Conservation (phyloP, 148 eudicot species). For the Camellia sinensis region DNA sequence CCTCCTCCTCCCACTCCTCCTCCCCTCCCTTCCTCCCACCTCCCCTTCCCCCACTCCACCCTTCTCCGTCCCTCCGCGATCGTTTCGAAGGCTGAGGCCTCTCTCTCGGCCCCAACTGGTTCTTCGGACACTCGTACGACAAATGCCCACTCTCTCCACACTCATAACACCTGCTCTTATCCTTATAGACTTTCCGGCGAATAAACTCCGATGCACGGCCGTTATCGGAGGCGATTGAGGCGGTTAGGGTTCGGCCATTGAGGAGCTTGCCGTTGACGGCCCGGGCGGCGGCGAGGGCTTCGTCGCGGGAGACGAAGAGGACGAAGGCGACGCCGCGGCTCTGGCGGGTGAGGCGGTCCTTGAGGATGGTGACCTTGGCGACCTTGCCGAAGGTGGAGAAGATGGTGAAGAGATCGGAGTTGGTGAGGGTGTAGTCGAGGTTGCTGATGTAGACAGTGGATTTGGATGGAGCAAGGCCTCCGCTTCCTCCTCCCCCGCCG, state of each 20-base stretch:
- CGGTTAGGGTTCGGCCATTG: conserved; percentile 63
- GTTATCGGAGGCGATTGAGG: conserved; percentile 80
- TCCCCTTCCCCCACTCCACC: conserved; percentile 4
- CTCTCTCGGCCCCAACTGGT: conserved; percentile 71
- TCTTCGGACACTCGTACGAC: conserved; percentile 88
- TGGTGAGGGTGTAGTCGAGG: conserved; percentile 72
- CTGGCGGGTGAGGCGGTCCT: conserved; percentile 45
- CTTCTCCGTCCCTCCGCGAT: conserved; percentile 31
- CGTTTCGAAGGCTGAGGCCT: conserved; percentile 51
- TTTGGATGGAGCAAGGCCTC: conserved; percentile 73
- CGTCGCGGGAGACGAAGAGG: conserved; percentile 69
- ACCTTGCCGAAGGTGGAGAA: conserved; percentile 63
- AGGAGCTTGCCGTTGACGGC: conserved; percentile 65
- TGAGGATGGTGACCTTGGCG: no score
- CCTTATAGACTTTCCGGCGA: conserved; percentile 65
- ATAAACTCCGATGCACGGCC: conserved; percentile 89
- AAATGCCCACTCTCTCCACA: conserved; percentile 91
- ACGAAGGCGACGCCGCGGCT: conserved; percentile 91
- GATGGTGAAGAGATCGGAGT: conserved; percentile 84
- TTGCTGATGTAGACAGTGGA: conserved; percentile 91
- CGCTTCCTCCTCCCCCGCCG: conserved; percentile 19
- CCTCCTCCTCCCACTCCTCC: conserved; percentile 33
- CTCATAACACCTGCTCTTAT: conserved; percentile 90
- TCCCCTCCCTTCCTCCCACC: neutral
- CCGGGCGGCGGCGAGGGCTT: conserved; percentile 54